Conservation (phyloP, 2,329 filamentous ascomycete genomes). For the Xylaria sp. region DNA sequence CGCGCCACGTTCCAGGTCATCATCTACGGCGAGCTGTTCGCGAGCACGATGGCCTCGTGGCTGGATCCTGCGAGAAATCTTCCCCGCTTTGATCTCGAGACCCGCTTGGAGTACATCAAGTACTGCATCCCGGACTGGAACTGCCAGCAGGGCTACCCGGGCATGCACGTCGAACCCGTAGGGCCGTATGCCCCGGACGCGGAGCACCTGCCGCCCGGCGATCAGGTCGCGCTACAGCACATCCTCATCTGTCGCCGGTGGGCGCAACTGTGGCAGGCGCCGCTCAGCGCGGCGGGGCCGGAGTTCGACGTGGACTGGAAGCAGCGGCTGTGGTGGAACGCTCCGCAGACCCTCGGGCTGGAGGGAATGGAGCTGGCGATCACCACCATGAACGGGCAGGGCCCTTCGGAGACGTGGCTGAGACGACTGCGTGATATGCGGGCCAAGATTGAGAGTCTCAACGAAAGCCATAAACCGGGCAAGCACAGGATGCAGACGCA, state of each 20-base stretch:
- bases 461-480: not conserved
- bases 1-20: conserved; percentile 8
- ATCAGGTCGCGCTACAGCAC: too few relatives aligned
- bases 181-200: not conserved
- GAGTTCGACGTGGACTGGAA: too few relatives aligned
- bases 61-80: not conserved
- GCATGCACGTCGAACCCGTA: not conserved
- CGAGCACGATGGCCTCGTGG: not conserved
- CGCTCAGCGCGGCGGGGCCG: too few relatives aligned
- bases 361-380: too few relatives aligned
- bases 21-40: conserved; percentile 14
- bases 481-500: too few relatives aligned
- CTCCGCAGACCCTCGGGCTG: too few relatives aligned
- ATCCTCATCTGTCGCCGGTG: too few relatives aligned
- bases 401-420: too few relatives aligned
- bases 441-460: not conserved
- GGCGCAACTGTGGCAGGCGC: too few relatives aligned
- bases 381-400: too few relatives aligned
- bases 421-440: not conserved
- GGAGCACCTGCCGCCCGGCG: too few relatives aligned
- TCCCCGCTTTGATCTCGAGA: not conserved
- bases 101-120: conserved; percentile 11
- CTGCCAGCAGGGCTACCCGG: not conserved
- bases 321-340: too few relatives aligned
- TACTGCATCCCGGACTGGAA: conserved; percentile 11